These are phyloP conservation scores for Forsythia suspensa DNA, from an alignment of 257 asterid species.

Conservation along the genomic window DNA sequence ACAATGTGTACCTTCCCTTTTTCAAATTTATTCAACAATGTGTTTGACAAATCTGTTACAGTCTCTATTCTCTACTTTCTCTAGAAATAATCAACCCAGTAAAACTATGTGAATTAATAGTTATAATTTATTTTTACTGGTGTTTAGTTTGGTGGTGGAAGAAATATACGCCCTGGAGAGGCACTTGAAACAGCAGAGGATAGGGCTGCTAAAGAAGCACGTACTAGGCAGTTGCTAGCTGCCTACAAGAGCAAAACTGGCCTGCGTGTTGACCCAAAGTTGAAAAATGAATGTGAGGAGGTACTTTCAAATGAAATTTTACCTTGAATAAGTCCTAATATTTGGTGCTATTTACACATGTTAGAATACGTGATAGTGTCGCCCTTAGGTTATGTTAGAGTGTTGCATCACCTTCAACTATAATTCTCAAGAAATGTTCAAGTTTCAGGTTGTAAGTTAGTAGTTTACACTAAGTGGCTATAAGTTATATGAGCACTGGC, in stretches of 20 bases:
- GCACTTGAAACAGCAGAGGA: constrained; percentile 77
- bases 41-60: not conserved
- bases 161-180: constrained; percentile 82
- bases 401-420: not conserved
- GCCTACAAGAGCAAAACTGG: constrained; percentile 71
- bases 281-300: constrained; percentile 77
- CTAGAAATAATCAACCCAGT: not conserved
- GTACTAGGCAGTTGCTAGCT: constrained; percentile 68
- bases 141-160: constrained; percentile 88
- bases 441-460: not conserved
- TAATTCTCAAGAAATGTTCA: not conserved
- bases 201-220: constrained; percentile 69
- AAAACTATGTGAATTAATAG: not conserved
- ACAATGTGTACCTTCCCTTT: not conserved
- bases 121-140: constrained; percentile 13
- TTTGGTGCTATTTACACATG: not conserved
- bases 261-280: constrained; percentile 60
- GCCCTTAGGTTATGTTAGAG: not conserved
- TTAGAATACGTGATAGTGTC: not conserved
- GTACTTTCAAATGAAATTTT: constrained; percentile 28
- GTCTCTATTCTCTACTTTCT: not conserved
- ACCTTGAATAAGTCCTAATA: constrained; percentile 1
- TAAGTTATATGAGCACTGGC: not conserved
- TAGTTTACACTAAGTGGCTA: not conserved
- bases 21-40: not conserved